Base-by-base conservation (phyloP, 306 rosid genomes). In the Elaeagnus macrophylla region DNA sequence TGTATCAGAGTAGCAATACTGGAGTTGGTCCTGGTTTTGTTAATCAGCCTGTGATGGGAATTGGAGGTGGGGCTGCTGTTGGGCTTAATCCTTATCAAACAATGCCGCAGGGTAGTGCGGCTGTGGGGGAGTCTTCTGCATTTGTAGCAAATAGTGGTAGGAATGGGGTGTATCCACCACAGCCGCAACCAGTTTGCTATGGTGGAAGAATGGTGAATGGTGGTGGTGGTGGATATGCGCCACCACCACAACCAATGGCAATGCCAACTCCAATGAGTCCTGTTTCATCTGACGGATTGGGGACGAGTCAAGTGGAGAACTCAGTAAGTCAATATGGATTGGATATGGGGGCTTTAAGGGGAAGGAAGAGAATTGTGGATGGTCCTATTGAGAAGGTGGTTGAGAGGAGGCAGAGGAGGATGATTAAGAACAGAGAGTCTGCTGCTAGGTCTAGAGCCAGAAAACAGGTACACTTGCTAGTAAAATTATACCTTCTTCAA, bases 391-490 rank as follows among this genome's bases (percentile, higher is more conserved):
- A 86, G 49, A 91, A 74, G 52, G 91, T 86, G 25, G 97, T 86
- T 18, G 97, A 91, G 81, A 82, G 97, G 70, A 79, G 97, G 66
- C 96, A 91, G 38, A 84, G 97, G 60, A 86, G 96, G 74, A 91
- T 91, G 97, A 91, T 91, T 17, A 86, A 91, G 83, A 91, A 86
- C 54, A 76, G 97, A 67, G 97, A 91, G 42, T 91, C 97, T 0
- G 97, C 97, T 0, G 96, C 96, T 3, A 81, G 97, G 65, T 91
- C 97, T 18, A 80, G 97, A 78, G 97, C 97, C 39, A 78, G 95
- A 75, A 91, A 86, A 82, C 97, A 91, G 91, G 95, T 86, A 19
- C 14, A n/a, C 19, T 12, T 1, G 11, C 1, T 16, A 13, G 14
- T 10, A n/a, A 32, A 2, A 51, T 51, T 10, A 39, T 39, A 44